A percentile compares a stretch with the other conserved stretches of the same genome.
Conservation (phyloP, 768 basidiomycete genomes). For the Suillus occidentalis region DNA sequence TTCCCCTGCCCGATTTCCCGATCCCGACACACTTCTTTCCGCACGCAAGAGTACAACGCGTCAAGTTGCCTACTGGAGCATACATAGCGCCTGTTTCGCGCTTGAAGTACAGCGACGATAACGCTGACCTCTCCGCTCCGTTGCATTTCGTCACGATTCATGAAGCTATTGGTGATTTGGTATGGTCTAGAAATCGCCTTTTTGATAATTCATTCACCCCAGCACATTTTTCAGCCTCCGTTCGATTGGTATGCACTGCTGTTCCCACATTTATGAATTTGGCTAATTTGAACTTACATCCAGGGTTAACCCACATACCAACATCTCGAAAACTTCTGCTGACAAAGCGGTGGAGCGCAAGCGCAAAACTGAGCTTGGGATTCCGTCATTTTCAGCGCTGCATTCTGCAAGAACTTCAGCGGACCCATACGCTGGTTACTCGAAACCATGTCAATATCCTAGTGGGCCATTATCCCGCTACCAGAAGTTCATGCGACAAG, state of each 20-base stretch:
- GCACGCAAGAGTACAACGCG: constrained; percentile 27
- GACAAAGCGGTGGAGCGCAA: constrained; percentile 35
- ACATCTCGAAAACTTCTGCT: constrained; percentile 32
- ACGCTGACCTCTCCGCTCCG: constrained; percentile 54
- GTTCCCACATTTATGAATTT: constrained; percentile 1
- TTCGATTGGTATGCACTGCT: constrained; percentile 62
- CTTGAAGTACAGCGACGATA: constrained; percentile 35
- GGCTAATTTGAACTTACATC: constrained; percentile 2
- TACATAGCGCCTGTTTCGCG: constrained; percentile 44
- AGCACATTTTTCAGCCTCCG: constrained; percentile 41
- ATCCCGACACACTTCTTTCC: constrained; percentile 58
- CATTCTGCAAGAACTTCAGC: constrained; percentile 9
- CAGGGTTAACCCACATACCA: constrained; percentile 60
- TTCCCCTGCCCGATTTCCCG: constrained; percentile 61
- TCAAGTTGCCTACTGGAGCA: constrained; percentile 46
- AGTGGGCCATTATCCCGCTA: constrained; percentile 44
- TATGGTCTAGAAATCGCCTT: constrained; percentile 32
- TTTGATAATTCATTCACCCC: constrained; percentile 8
- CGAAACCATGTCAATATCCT: constrained; percentile 41
- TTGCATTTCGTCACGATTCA: constrained; percentile 55
- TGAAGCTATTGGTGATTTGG: constrained; percentile 71
- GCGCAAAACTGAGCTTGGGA: constrained; percentile 40
- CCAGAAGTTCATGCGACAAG: constrained; percentile 40
- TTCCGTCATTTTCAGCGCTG: constrained; percentile 47
- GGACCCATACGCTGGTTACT: constrained; percentile 45